Evolutionary conservation across 176 grass and related monocot species (phyloP).

Genomic region (Eremochloa ophiuroides): DNA sequence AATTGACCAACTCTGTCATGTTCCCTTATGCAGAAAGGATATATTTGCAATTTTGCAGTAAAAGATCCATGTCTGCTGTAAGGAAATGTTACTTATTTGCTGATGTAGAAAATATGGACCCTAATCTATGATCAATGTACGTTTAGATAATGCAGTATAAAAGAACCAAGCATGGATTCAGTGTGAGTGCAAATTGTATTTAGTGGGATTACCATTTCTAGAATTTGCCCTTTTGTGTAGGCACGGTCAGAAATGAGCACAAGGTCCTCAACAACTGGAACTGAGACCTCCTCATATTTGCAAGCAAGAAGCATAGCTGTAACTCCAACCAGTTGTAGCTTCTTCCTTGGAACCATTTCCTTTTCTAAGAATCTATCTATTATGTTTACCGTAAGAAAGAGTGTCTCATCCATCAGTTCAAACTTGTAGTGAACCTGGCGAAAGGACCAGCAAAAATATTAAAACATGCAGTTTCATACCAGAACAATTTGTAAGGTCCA

Average conservation of each 20-base stretch:
- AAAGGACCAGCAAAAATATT: conserved; percentile 18
- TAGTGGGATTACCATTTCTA: conserved; percentile 72
- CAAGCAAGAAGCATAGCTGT: conserved; percentile 94
- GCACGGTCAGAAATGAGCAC: conserved; percentile 68
- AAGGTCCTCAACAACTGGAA: conserved; percentile 85
- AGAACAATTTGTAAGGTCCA: neutral
- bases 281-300: conserved; percentile 92
- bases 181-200: neutral
- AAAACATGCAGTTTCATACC: neutral
- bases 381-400: conserved; percentile 88
- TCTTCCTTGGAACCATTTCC: conserved; percentile 66
- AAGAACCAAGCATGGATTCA: neutral
- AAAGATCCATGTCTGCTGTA: neutral
- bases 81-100: neutral
- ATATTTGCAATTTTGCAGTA: neutral
- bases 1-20: neutral
- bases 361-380: conserved; percentile 90
- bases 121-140: conserved; percentile 13
- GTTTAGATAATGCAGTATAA: neutral
- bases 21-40: neutral
- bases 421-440: conserved; percentile 91
- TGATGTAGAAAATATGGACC: neutral
- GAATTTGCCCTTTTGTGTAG: conserved; percentile 66
- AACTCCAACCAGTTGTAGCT: conserved; percentile 83
- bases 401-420: conserved; percentile 86